Conservation (phyloP, 768 basidiomycete genomes). For the Lactarius indigo region DNA sequence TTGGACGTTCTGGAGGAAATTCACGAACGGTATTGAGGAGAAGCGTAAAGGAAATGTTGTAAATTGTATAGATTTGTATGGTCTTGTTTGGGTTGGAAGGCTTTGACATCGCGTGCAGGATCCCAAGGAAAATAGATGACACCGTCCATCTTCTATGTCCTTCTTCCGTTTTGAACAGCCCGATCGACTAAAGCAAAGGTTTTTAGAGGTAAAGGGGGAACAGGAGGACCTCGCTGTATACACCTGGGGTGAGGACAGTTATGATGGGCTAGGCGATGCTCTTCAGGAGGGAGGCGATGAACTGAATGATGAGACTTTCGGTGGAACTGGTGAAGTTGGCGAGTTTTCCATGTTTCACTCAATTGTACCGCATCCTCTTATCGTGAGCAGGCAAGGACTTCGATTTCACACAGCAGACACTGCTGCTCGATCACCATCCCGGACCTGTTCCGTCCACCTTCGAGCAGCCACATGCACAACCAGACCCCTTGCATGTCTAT, state of each 20-base stretch:
- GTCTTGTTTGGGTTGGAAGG: conserved; percentile 19
- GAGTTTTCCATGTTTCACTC: conserved; percentile 33
- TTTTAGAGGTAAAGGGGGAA: conserved; percentile 43
- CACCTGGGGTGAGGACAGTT: conserved; percentile 88
- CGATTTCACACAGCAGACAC: conserved; percentile 63
- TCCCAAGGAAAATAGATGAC: neutral
- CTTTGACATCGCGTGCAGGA: neutral
- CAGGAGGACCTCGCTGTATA: conserved; percentile 87
- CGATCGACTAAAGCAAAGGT: conserved; percentile 51
- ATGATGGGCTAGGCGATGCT: conserved; percentile 85
- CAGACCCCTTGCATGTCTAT: conserved; percentile 15
- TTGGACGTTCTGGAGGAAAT: conserved; percentile 85
- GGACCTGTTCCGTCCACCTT: neutral
- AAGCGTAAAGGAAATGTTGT: neutral
- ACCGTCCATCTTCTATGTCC: conserved; percentile 46
- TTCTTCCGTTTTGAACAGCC: conserved; percentile 74
- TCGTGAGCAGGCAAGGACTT: conserved; percentile 74
- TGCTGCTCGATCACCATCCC: conserved; percentile 33
- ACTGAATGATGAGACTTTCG: conserved; percentile 97
- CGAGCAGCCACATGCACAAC: conserved; percentile 1
- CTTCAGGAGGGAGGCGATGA: conserved; percentile 90
- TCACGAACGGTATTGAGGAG: conserved; percentile 35
- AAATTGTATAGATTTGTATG: conserved; percentile 12
- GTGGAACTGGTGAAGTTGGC: conserved; percentile 68
- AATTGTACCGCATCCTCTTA: neutral